Evolutionary conservation across 768 basidiomycete genomes (phyloP).

Genomic region (Hygrocybe coccinea): DNA sequence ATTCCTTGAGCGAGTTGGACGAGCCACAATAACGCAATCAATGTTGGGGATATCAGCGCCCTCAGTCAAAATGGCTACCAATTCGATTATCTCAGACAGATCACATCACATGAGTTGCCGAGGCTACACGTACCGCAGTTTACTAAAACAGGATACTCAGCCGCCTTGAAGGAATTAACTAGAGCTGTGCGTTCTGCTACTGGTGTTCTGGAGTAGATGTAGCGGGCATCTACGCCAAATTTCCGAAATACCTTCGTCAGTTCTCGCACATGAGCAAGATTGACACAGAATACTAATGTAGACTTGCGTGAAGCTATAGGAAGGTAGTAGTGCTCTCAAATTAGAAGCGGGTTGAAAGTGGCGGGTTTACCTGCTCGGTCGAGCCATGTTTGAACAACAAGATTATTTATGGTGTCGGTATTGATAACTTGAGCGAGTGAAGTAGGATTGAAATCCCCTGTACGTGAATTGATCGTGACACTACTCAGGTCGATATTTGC

Average conservation of each 20-base stretch:
- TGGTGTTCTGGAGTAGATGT: conserved; percentile 67
- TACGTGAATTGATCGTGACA: conserved; percentile 59
- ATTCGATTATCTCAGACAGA: not conserved
- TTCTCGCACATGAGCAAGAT: conserved; percentile 70
- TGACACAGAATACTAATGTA: conserved; percentile 89
- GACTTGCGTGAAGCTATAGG: conserved; percentile 61
- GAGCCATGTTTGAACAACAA: conserved; percentile 80
- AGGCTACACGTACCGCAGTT: conserved; percentile 64
- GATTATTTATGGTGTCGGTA: conserved; percentile 65
- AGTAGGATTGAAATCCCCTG: conserved; percentile 78
- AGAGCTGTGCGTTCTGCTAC: conserved; percentile 56
- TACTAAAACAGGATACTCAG: conserved; percentile 77
- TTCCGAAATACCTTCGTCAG: conserved; percentile 69
- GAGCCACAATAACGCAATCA: conserved; percentile 83
- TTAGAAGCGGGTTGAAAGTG: not conserved
- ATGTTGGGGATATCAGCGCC: conserved; percentile 94
- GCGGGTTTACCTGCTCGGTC: conserved; percentile 67
- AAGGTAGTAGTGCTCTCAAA: conserved; percentile 3
- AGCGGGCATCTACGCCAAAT: conserved; percentile 81
- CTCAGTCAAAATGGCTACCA: conserved; percentile 80
- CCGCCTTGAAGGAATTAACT: conserved; percentile 61
- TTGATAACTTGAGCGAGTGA: conserved; percentile 82
- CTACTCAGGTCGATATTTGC: conserved; percentile 64
- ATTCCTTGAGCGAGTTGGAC: conserved; percentile 86
- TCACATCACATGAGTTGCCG: too few species aligned